phyloP scores from a whole-genome alignment of 768 basidiomycete species.

The Russula foetens region DNA sequence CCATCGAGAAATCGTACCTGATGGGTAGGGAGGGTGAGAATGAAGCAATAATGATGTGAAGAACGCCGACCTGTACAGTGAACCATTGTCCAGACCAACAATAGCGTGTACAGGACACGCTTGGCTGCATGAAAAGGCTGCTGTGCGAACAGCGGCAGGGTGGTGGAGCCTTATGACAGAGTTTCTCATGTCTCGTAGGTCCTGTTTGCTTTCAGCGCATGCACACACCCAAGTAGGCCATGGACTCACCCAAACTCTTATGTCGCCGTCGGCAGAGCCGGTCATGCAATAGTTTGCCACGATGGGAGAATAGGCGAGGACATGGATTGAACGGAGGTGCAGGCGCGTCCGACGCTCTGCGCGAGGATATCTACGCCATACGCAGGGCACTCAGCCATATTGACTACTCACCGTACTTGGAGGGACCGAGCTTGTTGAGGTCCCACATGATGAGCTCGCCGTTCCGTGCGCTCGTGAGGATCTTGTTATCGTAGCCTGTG shows the following conservation, averaged over 20 bases:
- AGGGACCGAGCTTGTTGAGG: slow-evolving; percentile 51
- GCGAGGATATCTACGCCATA: slow-evolving; percentile 1
- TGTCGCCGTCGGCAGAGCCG: slow-evolving; percentile 71
- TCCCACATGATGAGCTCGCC: slow-evolving; percentile 85
- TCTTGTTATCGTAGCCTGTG: slow-evolving; percentile 63
- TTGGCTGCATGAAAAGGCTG: slow-evolving; percentile 60
- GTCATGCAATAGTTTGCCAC: slow-evolving; percentile 69
- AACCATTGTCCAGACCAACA: slow-evolving; percentile 29
- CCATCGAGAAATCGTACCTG: slow-evolving; percentile 77
- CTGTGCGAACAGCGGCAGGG: slow-evolving; percentile 56
- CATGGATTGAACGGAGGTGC: slow-evolving; percentile 65
- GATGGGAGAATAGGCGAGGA: slow-evolving; percentile 57
- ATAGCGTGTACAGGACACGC: slow-evolving; percentile 62
- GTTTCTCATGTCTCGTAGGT: slow-evolving; percentile 61
- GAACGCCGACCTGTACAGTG: slow-evolving; percentile 45
- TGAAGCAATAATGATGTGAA: not conserved
- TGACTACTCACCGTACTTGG: slow-evolving; percentile 54
- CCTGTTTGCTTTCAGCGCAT: slow-evolving; percentile 33
- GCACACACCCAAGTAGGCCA: not conserved
- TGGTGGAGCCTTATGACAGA: slow-evolving; percentile 67
- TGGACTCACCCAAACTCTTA: slow-evolving; percentile 66
- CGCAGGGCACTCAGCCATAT: not conserved
- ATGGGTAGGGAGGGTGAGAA: not conserved
- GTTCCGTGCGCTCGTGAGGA: slow-evolving; percentile 72
- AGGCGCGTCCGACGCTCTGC: slow-evolving; percentile 59